Evolutionary conservation across 441 rosid genomes (phyloP), one percentile per base, ranked within the genome.

Genomic region (Pelargonium fulgidum): DNA sequence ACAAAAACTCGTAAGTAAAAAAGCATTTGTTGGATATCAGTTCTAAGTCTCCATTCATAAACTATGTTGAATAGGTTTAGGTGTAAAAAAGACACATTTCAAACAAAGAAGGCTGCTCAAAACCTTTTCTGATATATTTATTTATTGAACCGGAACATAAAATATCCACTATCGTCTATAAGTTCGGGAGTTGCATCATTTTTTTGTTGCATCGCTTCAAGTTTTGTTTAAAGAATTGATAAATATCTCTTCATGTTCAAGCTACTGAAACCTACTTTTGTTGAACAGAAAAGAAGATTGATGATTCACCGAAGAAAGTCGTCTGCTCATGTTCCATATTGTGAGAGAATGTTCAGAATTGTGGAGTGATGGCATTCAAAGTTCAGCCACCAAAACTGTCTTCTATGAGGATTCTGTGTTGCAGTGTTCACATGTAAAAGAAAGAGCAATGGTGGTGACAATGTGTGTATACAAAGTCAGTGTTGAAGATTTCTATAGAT

Each of bases 251-350:
- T 12, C 16, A 47, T 47, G 52, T n/a, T 47, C 14, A 14, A 52
- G 16, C 22, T 52, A 2, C 59, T 52, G 59, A 52, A 52, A 52
- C 22, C 8, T 52, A 7, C 19, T 73, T 79, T 78, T 45, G 70
- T 68, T 78, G 76, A 70, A 77, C 98, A 88, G 96, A 86, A 81
- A 92, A 90, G 88, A 88, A 90, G 85, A 79, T 90, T 4, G 93
- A 90, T 74, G 81, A 87, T 63, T 62, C 92, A 59, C 93, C 93
- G 7, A 82, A 80, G 84, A 81, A 85, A 72, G 76, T 84, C 59
- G 89, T 90, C 79, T 92, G 98, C 84, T 84, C 96, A 3, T 92
- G 98, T 82, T 78, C 91, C 78, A 84, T 92, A 76, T 75, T 92
- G 76, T 92, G 88, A 90, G 79, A 82, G 50, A 47, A 75, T 59